Percentiles rank a stretch among this genome's conserved stretches.
Evolutionary conservation across 257 asterid genomes (phyloP).

Genomic region (Lithospermum erythrorhizon): DNA sequence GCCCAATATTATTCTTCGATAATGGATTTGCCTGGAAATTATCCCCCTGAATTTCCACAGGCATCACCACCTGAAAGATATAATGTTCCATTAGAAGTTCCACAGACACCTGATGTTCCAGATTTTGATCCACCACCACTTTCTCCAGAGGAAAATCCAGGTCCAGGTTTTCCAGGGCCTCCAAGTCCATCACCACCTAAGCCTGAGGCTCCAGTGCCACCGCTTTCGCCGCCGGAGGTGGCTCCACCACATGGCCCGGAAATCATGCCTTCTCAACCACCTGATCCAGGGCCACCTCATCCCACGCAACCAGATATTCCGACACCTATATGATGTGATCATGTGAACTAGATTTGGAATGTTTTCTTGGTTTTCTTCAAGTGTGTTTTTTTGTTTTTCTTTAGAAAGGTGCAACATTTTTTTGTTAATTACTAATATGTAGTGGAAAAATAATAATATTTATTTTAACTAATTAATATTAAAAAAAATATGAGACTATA

Average conservation of each 20-base stretch:
- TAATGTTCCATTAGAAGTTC: constrained; percentile 27
- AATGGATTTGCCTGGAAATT: constrained; percentile 18
- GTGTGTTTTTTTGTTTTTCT: background rate
- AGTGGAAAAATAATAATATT: too few species aligned
- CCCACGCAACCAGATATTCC: constrained; percentile 22
- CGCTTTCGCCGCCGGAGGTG: constrained; percentile 39
- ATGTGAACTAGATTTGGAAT: background rate
- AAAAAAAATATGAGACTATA: too few species aligned
- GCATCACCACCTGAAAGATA: constrained; percentile 27
- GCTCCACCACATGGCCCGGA: constrained; percentile 47
- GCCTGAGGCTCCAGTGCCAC: constrained; percentile 36
- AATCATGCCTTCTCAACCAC: constrained; percentile 19
- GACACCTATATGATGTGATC: constrained; percentile 9
- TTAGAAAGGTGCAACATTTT: background rate
- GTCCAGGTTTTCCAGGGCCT: constrained; percentile 36
- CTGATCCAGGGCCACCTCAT: constrained; percentile 19
- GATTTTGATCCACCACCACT: constrained; percentile 47
- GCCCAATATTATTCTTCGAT: constrained; percentile 23
- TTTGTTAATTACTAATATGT: too few species aligned
- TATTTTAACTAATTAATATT: too few species aligned
- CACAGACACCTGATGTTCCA: constrained; percentile 30
- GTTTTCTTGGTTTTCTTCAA: background rate
- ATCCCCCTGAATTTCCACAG: constrained; percentile 39
- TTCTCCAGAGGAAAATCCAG: constrained; percentile 25
- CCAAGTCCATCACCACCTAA: constrained; percentile 31